A percentile compares a stretch with the other conserved stretches of the same genome.
Evolutionary conservation across 78 protist species (phyloP).

Genomic region (Pigoraptor vietnamica): DNA sequence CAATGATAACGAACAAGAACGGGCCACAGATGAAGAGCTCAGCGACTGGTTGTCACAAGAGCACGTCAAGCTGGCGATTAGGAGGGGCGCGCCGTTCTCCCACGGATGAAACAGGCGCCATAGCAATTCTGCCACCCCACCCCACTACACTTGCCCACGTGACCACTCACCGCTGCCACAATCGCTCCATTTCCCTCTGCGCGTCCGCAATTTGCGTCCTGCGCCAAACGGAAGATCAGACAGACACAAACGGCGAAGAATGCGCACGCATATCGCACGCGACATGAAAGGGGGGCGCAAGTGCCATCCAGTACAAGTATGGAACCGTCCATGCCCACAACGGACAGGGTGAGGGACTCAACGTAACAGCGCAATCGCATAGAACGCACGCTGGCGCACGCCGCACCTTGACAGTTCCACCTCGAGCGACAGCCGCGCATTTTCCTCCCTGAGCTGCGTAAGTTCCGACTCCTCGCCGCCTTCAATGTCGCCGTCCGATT

Average conservation of each 20-base stretch:
- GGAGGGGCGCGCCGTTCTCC: no score
- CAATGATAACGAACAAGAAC: no score
- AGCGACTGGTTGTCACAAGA: no score
- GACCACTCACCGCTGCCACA: not conserved
- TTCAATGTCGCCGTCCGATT: not conserved
- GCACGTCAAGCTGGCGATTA: no score
- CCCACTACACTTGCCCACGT: not conserved
- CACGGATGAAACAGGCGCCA: no score
- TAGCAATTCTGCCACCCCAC: not conserved
- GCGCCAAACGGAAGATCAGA: not conserved
- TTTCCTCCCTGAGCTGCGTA: not conserved
- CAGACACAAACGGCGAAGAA: no score
- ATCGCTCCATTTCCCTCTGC: not conserved
- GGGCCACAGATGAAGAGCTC: no score
- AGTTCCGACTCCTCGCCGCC: not conserved
- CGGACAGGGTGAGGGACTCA: no score
- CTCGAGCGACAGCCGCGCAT: not conserved
- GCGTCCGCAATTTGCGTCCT: not conserved
- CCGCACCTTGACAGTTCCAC: not conserved
- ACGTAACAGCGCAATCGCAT: no score
- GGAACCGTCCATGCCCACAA: no score
- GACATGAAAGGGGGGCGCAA: not conserved
- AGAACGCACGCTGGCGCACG: not conserved
- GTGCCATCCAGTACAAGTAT: not conserved
- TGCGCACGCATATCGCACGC: no score